Base-by-base conservation (phyloP, 73 alveolate species). In the Paramecium bursaria region DNA sequence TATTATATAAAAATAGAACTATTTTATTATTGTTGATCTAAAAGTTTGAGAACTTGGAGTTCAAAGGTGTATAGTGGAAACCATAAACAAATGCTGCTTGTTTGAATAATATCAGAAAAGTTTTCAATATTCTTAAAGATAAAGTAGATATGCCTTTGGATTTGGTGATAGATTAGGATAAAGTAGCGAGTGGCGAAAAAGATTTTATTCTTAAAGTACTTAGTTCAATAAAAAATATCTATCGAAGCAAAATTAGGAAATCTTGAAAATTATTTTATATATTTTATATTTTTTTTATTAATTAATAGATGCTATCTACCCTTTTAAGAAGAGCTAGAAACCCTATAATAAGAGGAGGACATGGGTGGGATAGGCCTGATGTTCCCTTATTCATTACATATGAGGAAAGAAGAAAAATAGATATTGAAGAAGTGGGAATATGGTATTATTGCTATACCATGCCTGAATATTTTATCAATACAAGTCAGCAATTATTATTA, bases 331-430 rank as follows among this genome's bases (percentile, higher is more conserved):
- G n/a, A n/a, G n/a, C n/a, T n/a, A n/a, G n/a, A n/a, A n/a, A n/a
- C n/a, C n/a, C n/a, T n/a, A 39, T 39, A 11, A 67, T 55, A 27
- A 79, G 89, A 79, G 89, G 89, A 33, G 85, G 89, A 17, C 89
- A 79, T 39, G 89, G 89, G 46, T 79, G 89, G 89, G 89, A 54
- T 19, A 79, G 89, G 54, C 89, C 89, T 21, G 89, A 52, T 55
- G 89, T 79, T 22, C 89, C 89, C 53, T 42, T 67, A 15, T 25
- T 35, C 22, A 5, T 67, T 5, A 22, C 48, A 5, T 67, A 67
- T 19, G 13, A 15, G 33, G 42, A 67, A 21, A 67, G 44, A 27
- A 35, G 60, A 42, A 52, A 77, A 82, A 46, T 79, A 35, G 75
- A 61, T 79, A 57, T 79, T 19, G 51, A 53, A 50, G 89, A 79